Conservation (phyloP, 2,329 filamentous ascomycete species). For the Stemphylium lycopersici region DNA sequence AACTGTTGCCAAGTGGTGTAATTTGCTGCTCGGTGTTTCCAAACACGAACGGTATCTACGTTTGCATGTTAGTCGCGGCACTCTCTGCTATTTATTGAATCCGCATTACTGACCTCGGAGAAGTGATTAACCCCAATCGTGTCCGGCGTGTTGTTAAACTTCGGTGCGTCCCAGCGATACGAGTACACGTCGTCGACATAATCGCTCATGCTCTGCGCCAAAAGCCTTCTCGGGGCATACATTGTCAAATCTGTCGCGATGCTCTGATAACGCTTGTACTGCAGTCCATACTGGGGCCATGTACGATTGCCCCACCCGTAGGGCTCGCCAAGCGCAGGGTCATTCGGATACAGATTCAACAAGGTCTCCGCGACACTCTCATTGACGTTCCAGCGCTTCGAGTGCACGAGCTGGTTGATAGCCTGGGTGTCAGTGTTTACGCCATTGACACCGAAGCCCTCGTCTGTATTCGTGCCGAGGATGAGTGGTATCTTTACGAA, state of each 20-base stretch:
- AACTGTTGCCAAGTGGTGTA: conserved; percentile 33
- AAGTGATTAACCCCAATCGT: conserved; percentile 39
- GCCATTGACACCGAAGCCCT: conserved; percentile 63
- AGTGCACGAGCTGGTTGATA: conserved; percentile 36
- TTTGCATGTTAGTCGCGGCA: not conserved
- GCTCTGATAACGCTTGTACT: conserved; percentile 38
- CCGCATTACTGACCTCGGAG: conserved; percentile 25
- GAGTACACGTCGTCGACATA: conserved; percentile 31
- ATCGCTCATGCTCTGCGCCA: conserved; percentile 33
- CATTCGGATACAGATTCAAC: conserved; percentile 38
- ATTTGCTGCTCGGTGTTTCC: conserved; percentile 36
- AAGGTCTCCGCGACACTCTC: conserved; percentile 26
- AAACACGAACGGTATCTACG: conserved; percentile 39
- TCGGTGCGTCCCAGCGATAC: conserved; percentile 42
- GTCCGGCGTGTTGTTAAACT: conserved; percentile 37
- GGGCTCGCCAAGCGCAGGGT: conserved; percentile 55
- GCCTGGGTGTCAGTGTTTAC: conserved; percentile 52
- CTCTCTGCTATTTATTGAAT: no score
- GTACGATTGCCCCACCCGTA: conserved; percentile 42
- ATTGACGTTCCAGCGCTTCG: conserved; percentile 40
- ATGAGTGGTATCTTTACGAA: conserved; percentile 70
- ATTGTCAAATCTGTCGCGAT: conserved; percentile 39
- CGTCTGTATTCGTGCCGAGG: conserved; percentile 68
- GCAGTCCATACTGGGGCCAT: conserved; percentile 36
- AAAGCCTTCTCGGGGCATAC: conserved; percentile 34